Evolutionary conservation across 208 protist species (phyloP), one percentile per base, ranked within the genome.

Genomic region (Herpetomonas muscarum): DNA sequence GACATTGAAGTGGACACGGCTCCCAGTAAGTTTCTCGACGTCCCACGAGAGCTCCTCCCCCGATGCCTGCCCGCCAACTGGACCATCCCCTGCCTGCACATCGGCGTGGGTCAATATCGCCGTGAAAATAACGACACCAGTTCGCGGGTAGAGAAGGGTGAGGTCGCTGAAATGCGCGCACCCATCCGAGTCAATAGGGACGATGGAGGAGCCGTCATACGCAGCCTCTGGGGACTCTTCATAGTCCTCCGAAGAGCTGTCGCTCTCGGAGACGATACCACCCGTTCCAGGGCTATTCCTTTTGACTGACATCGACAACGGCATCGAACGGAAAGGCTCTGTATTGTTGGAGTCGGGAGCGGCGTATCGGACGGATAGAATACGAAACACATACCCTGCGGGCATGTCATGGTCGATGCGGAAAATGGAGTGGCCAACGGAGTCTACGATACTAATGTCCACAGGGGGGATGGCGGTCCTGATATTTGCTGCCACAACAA

Each of bases 141-240:
- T 32, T 5, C 0, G 17, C 7, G 58, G 58, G 50, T 42, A 53
- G 7, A 32, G 32, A 10, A 70, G 28, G 2, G 22, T 3, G 3
- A 64, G 30, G 48, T 51, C 49, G 21, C 2, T 39, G 41, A 70
- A 70, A 13, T 28, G 29, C 39, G 53, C 62, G 19, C 29, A 42
- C 31, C 62, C 62, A 34, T 47, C 50, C 22, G 9, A 10, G 3
- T n/a, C 3, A 3, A 61, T 30, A 4, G 45, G 12, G 1, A 15
- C 30, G 5, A 26, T 12, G 17, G 31, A 19, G 22, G 44, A 45
- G 44, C 55, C 55, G 4, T 6, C 41, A 6, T 30, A 22, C 10
- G 30, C 31, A n/a, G 12, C 15, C 52, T 6, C 31, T 6, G 24
- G 17, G 9, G 41, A 19, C 13, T 39, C 34, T 39, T 6, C 34